Base-by-base conservation (phyloP, 805 yeast species). In the Pichia californica region DNA sequence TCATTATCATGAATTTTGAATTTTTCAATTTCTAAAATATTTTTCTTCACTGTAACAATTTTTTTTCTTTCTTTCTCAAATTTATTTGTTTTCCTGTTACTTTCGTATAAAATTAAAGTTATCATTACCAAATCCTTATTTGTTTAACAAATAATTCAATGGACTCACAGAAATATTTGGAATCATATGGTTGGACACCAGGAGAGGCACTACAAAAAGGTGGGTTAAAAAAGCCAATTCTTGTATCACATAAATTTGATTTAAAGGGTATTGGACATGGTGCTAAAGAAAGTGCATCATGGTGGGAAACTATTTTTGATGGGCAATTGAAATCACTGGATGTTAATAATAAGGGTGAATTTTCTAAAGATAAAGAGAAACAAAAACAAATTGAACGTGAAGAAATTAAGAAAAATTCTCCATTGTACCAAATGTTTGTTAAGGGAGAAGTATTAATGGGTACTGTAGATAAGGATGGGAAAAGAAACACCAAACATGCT, bases 301-400 rank as follows among this genome's bases (percentile, higher is more conserved):
- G 99, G 99, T 91, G 99, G 99, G 99, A 91, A 52, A 74, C 86
- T 50, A 70, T 91, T 36, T 93, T 93, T 66, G 97, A 91, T 62
- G 96, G 96, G 2, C 96, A 88, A 52, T 71, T 91, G 50, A 86
- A 87, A 57, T 75, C 78, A 8, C 61, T 93, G 40, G 88, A 85
- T 45, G 57, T 61, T 7, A 44, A 41, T 3, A 29, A 27, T 7
- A 33, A 35, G 11, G 19, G 18, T 0, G 43, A 44, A 14, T 25
- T 38, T 42, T 31, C 38, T 28, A 32, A 41, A 3, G 51, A 49
- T 21, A 44, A 45, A 67, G 35, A 67, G 66, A 34, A 70, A 70
- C 2, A 76, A 71, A 7, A 63, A 64, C 38, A 73, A 69, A 29
- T 66, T 74, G 40, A 65, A 77, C 2, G 73, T 73, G 54, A 65